Percentiles rank a stretch among this genome's conserved stretches.
phyloP scores from a whole-genome alignment of 1,139 yeast species.

The Pneumocystis carinii region DNA sequence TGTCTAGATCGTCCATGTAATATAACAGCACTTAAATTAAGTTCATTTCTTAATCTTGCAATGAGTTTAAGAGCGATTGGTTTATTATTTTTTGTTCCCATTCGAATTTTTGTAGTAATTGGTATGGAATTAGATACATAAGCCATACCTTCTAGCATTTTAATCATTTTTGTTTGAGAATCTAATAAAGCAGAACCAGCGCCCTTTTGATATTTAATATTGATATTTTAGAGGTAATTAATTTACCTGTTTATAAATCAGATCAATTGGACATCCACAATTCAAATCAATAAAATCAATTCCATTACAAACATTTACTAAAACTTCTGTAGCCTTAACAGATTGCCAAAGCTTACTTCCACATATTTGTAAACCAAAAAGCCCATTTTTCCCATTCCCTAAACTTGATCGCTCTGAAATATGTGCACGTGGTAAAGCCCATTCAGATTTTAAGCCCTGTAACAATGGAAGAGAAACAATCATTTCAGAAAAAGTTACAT shows the following conservation, averaged over 20 bases:
- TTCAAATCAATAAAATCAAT: constrained; percentile 75
- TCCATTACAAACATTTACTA: constrained; percentile 30
- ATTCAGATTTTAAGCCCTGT: constrained; percentile 83
- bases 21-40: constrained; percentile 81
- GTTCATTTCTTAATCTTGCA: constrained; percentile 52
- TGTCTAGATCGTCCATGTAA: constrained; percentile 93
- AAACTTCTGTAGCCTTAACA: constrained; percentile 72
- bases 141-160: constrained; percentile 78
- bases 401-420: constrained; percentile 56
- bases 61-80: constrained; percentile 74
- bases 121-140: constrained; percentile 81
- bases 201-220: constrained; percentile 50
- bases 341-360: constrained; percentile 89
- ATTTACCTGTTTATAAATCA: constrained; percentile 32
- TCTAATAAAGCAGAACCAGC: constrained; percentile 92
- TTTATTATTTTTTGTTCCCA: constrained; percentile 73
- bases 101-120: constrained; percentile 77
- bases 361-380: constrained; percentile 88
- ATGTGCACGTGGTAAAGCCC: constrained; percentile 96
- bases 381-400: constrained; percentile 5
- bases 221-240: background rate
- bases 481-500: constrained; percentile 90
- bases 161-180: constrained; percentile 63
- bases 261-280: constrained; percentile 95
- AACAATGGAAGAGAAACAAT: constrained; percentile 73